These are phyloP conservation scores for Trichosanthes truncata DNA, from an alignment of 306 rosid species.

Conservation along the genomic window DNA sequence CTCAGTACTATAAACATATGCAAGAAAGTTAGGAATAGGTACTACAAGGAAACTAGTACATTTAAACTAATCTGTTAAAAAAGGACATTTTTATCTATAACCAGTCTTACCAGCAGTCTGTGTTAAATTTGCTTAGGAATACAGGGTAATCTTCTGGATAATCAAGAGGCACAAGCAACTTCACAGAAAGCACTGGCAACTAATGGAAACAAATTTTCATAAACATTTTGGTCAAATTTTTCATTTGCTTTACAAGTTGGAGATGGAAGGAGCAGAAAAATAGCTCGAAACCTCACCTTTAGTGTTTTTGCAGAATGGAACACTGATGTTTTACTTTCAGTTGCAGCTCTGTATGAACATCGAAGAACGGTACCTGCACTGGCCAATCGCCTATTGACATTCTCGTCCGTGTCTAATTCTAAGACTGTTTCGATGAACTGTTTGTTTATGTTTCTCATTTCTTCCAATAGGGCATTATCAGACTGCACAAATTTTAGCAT, in stretches of 20 bases:
- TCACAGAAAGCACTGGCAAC: not conserved
- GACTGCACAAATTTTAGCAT: not conserved
- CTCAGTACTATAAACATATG: not conserved
- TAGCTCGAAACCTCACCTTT: not conserved
- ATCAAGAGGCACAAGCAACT: slow-evolving; percentile 6
- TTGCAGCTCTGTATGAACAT: not conserved
- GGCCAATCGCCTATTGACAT: not conserved
- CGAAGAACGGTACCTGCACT: slow-evolving; percentile 2
- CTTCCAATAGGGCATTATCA: slow-evolving; percentile 1
- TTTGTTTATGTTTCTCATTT: slow-evolving; percentile 4
- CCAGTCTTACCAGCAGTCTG: not conserved
- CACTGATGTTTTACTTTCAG: not conserved
- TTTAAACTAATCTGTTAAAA: not conserved
- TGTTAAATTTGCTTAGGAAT: not conserved
- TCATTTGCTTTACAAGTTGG: not conserved
- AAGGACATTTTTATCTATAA: not conserved
- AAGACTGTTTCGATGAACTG: slow-evolving; percentile 4
- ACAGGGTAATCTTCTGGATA: slow-evolving; percentile 8
- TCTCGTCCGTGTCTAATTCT: not conserved
- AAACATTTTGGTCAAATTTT: not conserved
- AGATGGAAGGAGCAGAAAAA: not conserved
- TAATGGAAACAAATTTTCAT: not conserved
- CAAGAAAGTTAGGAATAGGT: not conserved
- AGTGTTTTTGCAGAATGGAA: not conserved
- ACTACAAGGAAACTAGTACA: not conserved